phyloP scores from a whole-genome alignment of 192 early-diverging fungal species.

The Mortierella hygrophila region DNA sequence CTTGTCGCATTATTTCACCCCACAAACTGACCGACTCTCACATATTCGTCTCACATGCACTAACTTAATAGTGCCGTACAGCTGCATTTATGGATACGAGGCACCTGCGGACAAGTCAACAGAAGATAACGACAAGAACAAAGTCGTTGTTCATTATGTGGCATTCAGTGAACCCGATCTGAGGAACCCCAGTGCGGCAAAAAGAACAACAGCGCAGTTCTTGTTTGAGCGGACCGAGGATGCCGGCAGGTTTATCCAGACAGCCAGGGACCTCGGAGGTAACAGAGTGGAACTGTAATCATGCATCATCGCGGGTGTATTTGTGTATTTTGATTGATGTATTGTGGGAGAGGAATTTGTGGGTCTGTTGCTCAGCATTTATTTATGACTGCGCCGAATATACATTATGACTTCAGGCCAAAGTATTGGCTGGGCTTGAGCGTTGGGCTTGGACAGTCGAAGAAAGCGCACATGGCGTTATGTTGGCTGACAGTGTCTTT shows the following conservation, averaged over 20 bases:
- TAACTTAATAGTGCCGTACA: conserved; percentile 32
- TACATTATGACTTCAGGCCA: not conserved
- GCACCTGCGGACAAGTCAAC: not conserved
- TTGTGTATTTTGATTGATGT: no score
- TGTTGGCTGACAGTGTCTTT: not conserved
- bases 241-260: conserved; percentile 14
- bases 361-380: no score
- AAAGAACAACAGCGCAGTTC: conserved; percentile 9
- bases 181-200: conserved; percentile 5
- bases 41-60: not conserved
- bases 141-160: conserved; percentile 19
- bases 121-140: not conserved
- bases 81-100: conserved; percentile 44
- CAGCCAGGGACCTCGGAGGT: conserved; percentile 30
- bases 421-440: not conserved
- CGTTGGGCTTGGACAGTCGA: not conserved
- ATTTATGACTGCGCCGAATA: not conserved
- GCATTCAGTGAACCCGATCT: conserved; percentile 20
- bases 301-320: no score
- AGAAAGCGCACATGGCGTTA: not conserved
- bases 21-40: not conserved
- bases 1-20: not conserved
- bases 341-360: no score
- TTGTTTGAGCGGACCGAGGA: conserved; percentile 19
- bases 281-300: not conserved